phyloP scores from a whole-genome alignment of 2,329 filamentous ascomycete species.

The Onygenales sp. region DNA sequence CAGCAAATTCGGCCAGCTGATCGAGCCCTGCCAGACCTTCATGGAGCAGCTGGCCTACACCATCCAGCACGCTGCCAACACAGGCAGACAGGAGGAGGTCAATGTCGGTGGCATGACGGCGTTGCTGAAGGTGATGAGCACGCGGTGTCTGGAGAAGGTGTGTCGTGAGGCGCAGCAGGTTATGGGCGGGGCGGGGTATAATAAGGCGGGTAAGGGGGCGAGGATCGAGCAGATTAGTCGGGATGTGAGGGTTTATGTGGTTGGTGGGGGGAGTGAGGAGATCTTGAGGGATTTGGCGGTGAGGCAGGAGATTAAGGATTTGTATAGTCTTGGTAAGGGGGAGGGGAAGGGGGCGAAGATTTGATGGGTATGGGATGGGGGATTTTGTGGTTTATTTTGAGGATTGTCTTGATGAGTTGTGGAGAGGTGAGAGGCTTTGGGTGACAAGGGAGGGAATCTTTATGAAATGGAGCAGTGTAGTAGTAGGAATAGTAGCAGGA shows the following conservation, averaged over 20 bases:
- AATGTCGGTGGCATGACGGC: slow-evolving; percentile 45
- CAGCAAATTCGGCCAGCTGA: slow-evolving; percentile 47
- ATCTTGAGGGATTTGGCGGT: slow-evolving; percentile 28
- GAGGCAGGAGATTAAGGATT: slow-evolving; percentile 13
- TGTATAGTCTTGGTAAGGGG: neutral
- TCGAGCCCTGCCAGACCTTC: slow-evolving; percentile 55
- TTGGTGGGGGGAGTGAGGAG: slow-evolving; percentile 32
- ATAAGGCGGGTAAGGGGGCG: slow-evolving; percentile 40
- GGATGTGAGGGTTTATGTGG: slow-evolving; percentile 40
- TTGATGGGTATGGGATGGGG: neutral
- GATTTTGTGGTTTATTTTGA: neutral
- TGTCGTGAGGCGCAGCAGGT: slow-evolving; percentile 48
- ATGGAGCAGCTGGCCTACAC: slow-evolving; percentile 53
- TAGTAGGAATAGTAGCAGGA: no score
- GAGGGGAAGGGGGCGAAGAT: neutral
- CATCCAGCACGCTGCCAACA: slow-evolving; percentile 35
- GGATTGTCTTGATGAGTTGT: neutral
- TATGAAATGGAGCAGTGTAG: no score
- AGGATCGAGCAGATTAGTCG: slow-evolving; percentile 46
- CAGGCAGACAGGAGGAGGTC: slow-evolving; percentile 24
- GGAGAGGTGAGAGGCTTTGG: neutral
- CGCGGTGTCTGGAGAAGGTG: slow-evolving; percentile 44
- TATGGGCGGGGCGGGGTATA: slow-evolving; percentile 45
- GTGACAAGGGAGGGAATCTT: no score
- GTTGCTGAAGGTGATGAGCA: slow-evolving; percentile 44